Base-by-base conservation (phyloP, 352 stramenopile species). In the Phytophthora idaei region DNA sequence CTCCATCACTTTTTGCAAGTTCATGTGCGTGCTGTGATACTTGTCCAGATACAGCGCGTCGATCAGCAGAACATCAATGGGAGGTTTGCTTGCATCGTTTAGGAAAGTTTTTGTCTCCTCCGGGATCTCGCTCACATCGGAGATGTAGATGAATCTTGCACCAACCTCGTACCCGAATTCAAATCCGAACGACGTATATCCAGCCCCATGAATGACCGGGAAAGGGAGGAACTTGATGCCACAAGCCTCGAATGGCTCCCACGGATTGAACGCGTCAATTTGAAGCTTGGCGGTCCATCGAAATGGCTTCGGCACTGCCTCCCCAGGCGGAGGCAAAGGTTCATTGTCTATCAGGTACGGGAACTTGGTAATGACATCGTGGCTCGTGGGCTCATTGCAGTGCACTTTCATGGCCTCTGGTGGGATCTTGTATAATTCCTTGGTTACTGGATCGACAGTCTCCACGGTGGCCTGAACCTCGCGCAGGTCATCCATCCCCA, bases 11-110 rank as follows among this genome's bases (percentile, higher is more conserved):
- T 92, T 81, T 37, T 78, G 32, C 50, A 95, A 62, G 52, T 90
- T 95, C 83, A 97, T 93, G 74, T 97, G 89, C 46, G 88, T 97
- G 49, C 74, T 83, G 64, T 97, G 89, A 42, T 72, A 88, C 49
- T 83, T 87, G n/a, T 87, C 71, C 10, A 90, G 36, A 61, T 91
- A 89, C 14, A 97, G 64, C 7, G 87, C 83, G 48, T 97, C 90
- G 41, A 97, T 90, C 50, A 97, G 68, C 31, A 97, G 67, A 37
- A 93, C 69, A 59, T 96, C 90, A 58, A 97, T 92, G 10, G 39
- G 59, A 6, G 78, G 74, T 57, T 80, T 82, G 28, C 45, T 64
- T 8, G 50, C 12, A 59, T 92, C 84, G 29, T 83, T 87, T 11
- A 97, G 68, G 63, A 85, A 82, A 45, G 37, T 61, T 31, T 73